Conservation (phyloP, 441 rosid genomes). For the Croton laevigatus region DNA sequence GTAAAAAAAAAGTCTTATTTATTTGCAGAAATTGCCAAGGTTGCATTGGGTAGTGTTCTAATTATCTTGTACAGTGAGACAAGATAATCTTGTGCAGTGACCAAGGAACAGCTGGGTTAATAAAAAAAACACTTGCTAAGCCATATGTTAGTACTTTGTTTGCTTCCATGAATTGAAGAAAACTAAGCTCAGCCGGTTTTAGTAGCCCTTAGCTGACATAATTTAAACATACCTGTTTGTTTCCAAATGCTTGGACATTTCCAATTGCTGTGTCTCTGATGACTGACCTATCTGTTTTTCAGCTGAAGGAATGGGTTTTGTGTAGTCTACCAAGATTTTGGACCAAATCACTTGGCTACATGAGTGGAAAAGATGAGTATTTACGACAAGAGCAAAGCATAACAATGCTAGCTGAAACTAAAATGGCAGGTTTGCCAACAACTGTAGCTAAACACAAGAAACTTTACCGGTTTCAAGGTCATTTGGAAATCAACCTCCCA, state of each 20-base stretch:
- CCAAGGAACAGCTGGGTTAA: too few species aligned
- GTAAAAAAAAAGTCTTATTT: too few species aligned
- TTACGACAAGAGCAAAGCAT: not conserved
- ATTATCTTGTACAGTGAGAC: too few species aligned
- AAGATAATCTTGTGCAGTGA: too few species aligned
- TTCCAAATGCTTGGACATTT: constrained; percentile 1
- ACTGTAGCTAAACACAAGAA: not conserved
- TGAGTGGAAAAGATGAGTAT: constrained; percentile 10
- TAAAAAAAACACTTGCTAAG: too few species aligned
- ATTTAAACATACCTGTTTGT: not conserved
- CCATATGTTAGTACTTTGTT: too few species aligned
- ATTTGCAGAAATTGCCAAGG: too few species aligned
- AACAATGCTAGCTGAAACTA: not conserved
- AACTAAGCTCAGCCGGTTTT: too few species aligned
- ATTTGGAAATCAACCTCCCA: too few species aligned
- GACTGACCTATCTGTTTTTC: constrained; percentile 2
- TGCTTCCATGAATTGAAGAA: too few species aligned
- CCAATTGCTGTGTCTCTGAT: not conserved
- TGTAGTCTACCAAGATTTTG: constrained; percentile 13
- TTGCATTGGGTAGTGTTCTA: too few species aligned
- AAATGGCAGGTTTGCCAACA: not conserved
- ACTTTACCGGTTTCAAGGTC: not conserved
- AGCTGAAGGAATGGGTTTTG: constrained; percentile 17
- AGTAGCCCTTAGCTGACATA: not conserved
- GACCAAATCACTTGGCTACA: constrained; percentile 10